Evolutionary conservation across 1,284 basidiomycete species (phyloP), one percentile per base, ranked within the genome.

Genomic region (Rhodotorula sp.): DNA sequence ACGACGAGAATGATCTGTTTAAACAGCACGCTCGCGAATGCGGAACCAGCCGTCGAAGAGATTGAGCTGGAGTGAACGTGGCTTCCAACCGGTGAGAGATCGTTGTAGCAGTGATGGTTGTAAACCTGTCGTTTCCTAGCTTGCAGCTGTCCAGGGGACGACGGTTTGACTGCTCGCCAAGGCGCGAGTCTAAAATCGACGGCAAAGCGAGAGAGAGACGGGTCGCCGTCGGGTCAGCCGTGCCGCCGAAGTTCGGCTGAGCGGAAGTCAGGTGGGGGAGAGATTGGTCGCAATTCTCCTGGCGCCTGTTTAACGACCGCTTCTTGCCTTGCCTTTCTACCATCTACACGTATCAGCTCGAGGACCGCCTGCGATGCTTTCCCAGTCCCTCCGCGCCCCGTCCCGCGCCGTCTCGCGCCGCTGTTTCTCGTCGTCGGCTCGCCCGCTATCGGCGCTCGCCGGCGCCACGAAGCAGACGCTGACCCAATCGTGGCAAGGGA

Each of bases 21-120:
- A 7, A 12, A 15, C 89, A 89, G 85, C 42, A 88, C 89, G 8
- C 87, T 93, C 26, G 66, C 66, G n/a, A 67, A 61, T n/a, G 62
- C 63, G 46, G 92, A 91, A 72, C 86, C 91, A 63, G 88, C 86
- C 78, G 84, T 91, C 54, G 88, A 91, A 67, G 88, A 88, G 75
- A 87, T 86, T 76, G 90, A 91, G 78, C 82, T 93, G 62, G 90
- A 93, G 62, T 74, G 62, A 44, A 46, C 4, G 26, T 24, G 58
- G 12, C 37, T 42, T 12, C 37, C 2, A 14, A 42, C 10, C 37
- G 37, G 37, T 42, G 15, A n/a, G 55, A 10, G 14, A n/a, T 20
- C n/a, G 51, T 30, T 56, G 14, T 56, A 30, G 37, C 26, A 37
- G 24, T 10, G 15, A 6, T 22, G 45, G 30, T 26, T 37, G 60